These are phyloP conservation scores for Phialophora chinensis DNA, from an alignment of 2,329 filamentous ascomycete genomes.

Conservation along the genomic window DNA sequence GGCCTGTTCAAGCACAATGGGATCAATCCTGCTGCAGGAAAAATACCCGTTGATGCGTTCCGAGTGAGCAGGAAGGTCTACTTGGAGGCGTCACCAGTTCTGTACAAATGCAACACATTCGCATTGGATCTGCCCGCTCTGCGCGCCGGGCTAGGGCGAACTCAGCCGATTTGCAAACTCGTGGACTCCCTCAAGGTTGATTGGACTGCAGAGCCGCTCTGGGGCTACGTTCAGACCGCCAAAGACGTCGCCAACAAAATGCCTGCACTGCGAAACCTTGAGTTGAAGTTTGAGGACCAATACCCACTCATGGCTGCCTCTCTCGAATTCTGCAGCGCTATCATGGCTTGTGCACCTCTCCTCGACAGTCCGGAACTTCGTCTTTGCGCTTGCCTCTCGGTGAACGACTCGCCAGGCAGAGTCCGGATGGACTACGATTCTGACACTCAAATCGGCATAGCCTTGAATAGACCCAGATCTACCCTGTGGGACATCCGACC, in stretches of 20 bases:
- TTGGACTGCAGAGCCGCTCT: constrained; percentile 1
- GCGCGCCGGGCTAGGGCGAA: background rate
- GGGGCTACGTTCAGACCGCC: constrained; percentile 5
- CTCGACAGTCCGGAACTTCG: constrained; percentile 9
- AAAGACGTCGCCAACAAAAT: constrained; percentile 1
- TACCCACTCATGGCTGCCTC: constrained; percentile 11
- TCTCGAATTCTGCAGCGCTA: constrained; percentile 14
- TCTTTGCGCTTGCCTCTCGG: background rate
- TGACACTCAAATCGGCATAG: background rate
- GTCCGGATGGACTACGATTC: background rate
- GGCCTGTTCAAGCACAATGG: constrained; percentile 5
- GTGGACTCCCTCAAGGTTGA: constrained; percentile 16
- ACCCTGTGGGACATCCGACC: background rate
- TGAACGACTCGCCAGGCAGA: background rate
- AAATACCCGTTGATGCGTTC: constrained; percentile 14
- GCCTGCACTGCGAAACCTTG: constrained; percentile 8
- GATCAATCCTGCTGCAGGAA: background rate
- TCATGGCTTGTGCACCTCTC: constrained; percentile 12
- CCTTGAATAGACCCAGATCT: background rate
- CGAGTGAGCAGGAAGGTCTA: constrained; percentile 4
- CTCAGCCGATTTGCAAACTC: background rate
- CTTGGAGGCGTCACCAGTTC: constrained; percentile 10
- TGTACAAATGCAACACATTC: constrained; percentile 21
- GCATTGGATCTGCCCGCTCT: constrained; percentile 6
- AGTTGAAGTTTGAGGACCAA: background rate